Evolutionary conservation across 805 yeast species (phyloP).

Genomic region (Kazachstania taianensis): DNA sequence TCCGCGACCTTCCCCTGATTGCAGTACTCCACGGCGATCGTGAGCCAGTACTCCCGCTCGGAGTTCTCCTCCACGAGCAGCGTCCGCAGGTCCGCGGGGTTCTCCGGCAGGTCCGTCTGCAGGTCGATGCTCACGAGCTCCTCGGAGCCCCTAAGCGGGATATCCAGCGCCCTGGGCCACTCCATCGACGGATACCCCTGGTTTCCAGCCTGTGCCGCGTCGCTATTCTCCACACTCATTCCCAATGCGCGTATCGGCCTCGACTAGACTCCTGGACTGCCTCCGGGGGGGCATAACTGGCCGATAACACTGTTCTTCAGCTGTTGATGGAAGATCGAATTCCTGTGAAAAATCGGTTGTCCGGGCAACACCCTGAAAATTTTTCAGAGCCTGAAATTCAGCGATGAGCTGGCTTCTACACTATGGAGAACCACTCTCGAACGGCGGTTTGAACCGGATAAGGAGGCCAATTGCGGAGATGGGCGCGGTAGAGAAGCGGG

Average conservation of each 20-base stretch:
- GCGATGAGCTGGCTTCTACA: constrained; percentile 7
- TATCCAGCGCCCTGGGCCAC: constrained; percentile 32
- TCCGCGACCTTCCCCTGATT: constrained; percentile 47
- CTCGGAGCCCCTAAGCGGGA: constrained; percentile 66
- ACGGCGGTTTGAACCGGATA: too few species aligned
- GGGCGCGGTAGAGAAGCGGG: constrained; percentile 14
- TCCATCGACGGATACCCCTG: constrained; percentile 22
- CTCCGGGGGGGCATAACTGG: too few species aligned
- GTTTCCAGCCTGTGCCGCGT: not conserved
- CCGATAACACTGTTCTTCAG: too few species aligned
- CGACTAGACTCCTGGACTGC: too few species aligned
- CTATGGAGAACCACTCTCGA: too few species aligned
- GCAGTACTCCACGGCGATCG: constrained; percentile 73
- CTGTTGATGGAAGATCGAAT: too few species aligned
- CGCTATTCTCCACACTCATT: too few species aligned
- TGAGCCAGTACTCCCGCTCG: constrained; percentile 69
- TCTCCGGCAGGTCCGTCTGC: constrained; percentile 77
- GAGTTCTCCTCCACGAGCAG: constrained; percentile 75
- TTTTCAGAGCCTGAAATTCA: constrained; percentile 1
- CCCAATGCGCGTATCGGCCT: too few species aligned
- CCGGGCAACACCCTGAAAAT: constrained; percentile 2
- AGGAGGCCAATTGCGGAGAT: too few species aligned
- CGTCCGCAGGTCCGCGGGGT: constrained; percentile 71
- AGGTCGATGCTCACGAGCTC: constrained; percentile 82
- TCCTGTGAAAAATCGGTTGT: constrained; percentile 1